Evolutionary conservation across 2,329 filamentous ascomycete species (phyloP).

Genomic region (Sporothrix pseudoabietina): DNA sequence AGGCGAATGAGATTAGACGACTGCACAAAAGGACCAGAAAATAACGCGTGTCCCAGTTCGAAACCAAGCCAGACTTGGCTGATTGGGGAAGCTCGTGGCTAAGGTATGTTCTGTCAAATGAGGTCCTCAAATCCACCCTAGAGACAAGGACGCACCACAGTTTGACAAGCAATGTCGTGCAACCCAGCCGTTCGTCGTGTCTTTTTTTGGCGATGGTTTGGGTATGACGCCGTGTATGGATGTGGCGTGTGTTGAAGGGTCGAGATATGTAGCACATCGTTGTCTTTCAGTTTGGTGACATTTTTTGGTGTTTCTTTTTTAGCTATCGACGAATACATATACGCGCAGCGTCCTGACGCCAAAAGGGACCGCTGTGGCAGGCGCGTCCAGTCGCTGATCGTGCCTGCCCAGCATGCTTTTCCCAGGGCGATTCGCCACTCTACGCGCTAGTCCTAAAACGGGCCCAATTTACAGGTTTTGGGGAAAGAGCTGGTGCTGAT

Average conservation of each 20-base stretch:
- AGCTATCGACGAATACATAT: background rate
- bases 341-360: background rate
- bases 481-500: background rate
- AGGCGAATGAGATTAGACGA: background rate
- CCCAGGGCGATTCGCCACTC: constrained; percentile 8
- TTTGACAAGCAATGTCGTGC: background rate
- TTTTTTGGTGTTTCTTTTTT: constrained; percentile 4
- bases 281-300: background rate
- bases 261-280: background rate
- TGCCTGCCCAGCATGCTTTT: constrained; percentile 15
- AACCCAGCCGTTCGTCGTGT: constrained; percentile 12
- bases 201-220: background rate
- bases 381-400: constrained; percentile 21
- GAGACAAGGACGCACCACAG: background rate
- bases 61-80: background rate
- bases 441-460: constrained; percentile 14
- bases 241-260: background rate
- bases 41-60: background rate
- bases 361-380: background rate
- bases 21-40: background rate
- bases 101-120: background rate
- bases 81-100: constrained; percentile 1
- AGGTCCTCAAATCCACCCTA: background rate
- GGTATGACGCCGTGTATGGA: background rate
- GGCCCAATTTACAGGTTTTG: background rate